Percentiles rank a stretch among this genome's conserved stretches.
These are phyloP conservation scores for Cryphonectria japonica DNA, from an alignment of 2,329 filamentous ascomycete species.

Conservation along the genomic window DNA sequence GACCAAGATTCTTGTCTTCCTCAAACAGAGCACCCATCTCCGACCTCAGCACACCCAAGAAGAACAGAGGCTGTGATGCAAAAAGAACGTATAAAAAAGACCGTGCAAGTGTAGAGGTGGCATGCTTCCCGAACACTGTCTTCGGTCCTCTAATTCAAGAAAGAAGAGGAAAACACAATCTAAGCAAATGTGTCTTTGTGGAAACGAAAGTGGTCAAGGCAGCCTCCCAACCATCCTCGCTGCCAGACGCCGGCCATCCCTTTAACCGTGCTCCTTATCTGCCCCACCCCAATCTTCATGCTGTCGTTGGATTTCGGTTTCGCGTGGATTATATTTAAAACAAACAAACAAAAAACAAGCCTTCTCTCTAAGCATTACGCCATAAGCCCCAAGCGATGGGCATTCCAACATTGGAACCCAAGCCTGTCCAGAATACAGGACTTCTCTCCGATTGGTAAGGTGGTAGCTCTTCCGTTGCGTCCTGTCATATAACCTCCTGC, in stretches of 20 bases:
- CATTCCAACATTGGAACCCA: background rate
- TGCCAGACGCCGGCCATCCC: background rate
- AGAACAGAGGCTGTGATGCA: background rate
- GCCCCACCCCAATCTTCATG: constrained; percentile 6
- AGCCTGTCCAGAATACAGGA: background rate
- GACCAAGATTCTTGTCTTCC: background rate
- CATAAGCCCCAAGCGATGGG: background rate
- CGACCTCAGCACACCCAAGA: background rate
- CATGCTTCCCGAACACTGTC: background rate
- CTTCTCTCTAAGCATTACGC: background rate
- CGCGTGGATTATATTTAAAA: constrained; percentile 2
- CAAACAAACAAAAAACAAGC: background rate
- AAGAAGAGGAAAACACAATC: background rate
- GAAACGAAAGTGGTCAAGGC: constrained; percentile 24
- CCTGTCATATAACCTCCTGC: constrained; percentile 51
- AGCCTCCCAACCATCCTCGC: background rate
- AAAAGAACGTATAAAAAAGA: no score
- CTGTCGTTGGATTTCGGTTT: constrained; percentile 19
- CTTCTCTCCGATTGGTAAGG: background rate
- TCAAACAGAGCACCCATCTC: background rate
- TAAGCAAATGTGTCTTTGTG: constrained; percentile 19
- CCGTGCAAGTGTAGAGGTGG: background rate
- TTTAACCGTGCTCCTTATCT: constrained; percentile 1
- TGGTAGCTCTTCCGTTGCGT: background rate
- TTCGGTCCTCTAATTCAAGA: constrained; percentile 14